Percentiles rank a stretch among this genome's conserved stretches.
phyloP scores from a whole-genome alignment of 192 early-diverging fungal genomes.

The Gigaspora rosea region DNA sequence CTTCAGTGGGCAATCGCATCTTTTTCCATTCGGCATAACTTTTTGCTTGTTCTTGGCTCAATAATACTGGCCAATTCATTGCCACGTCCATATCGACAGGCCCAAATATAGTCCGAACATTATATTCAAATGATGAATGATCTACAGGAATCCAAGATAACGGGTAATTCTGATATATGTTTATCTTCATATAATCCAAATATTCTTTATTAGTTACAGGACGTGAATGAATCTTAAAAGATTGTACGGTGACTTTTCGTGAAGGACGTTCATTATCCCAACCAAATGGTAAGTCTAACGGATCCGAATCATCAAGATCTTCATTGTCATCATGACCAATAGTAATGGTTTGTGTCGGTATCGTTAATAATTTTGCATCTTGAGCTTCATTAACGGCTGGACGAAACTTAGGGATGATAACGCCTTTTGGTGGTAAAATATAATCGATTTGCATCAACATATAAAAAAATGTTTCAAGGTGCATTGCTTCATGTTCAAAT shows the following conservation, averaged over 20 bases:
- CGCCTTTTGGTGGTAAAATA: conserved; percentile 46
- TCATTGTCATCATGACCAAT: conserved; percentile 72
- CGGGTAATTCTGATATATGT: conserved; percentile 45
- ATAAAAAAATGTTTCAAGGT: conserved; percentile 88
- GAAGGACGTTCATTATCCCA: conserved; percentile 90
- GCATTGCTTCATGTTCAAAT: conserved; percentile 95
- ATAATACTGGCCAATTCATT: conserved; percentile 71
- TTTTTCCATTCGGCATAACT: conserved; percentile 65
- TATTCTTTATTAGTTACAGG: conserved; percentile 85
- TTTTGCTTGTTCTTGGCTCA: conserved; percentile 67
- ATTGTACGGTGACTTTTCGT: conserved; percentile 34
- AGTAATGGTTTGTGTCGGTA: conserved; percentile 37
- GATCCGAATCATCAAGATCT: conserved; percentile 44
- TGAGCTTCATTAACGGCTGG: neutral
- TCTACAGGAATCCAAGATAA: conserved; percentile 55
- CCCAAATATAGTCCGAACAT: conserved; percentile 64
- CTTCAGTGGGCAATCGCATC: conserved; percentile 74
- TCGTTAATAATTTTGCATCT: conserved; percentile 20
- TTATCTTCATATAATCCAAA: conserved; percentile 50
- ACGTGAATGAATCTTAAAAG: conserved; percentile 71
- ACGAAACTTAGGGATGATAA: conserved; percentile 41
- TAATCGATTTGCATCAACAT: conserved; percentile 79
- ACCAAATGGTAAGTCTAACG: conserved; percentile 59
- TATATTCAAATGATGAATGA: neutral
- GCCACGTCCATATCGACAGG: conserved; percentile 53